Evolutionary conservation across 192 early-diverging fungal genomes (phyloP), one percentile per base, ranked within the genome.

Genomic region (Allomyces macrogynus): DNA sequence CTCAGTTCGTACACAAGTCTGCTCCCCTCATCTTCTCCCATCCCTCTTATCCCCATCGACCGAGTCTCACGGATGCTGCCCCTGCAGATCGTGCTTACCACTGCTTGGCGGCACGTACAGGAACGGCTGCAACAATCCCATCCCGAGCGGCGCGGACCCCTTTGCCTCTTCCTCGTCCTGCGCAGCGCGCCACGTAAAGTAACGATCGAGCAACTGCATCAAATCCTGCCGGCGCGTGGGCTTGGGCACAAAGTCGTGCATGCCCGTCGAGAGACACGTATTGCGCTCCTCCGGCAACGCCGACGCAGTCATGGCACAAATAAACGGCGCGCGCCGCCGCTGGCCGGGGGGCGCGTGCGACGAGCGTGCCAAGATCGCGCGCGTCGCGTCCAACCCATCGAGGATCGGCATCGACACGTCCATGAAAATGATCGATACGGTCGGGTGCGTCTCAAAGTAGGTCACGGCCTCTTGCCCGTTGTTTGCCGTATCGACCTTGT

Each of bases 391-490:
- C 7, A 74, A 57, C 12, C 73, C 73, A 61, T 74, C 73, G 65
- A 74, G 65, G 23, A 69, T 63, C 8, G 73, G 73, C 73, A 74
- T 74, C 63, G 22, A 67, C 22, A 74, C 63, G 62, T 74, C 73
- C 70, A 72, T 65, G 60, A 72, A 72, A 23, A 65, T 60, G 22
- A 72, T 23, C 16, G 49, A 14, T 0, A 57, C 49, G 49, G 1
- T n/a, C 49, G 49, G 49, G 49, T 57, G 12, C 16, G 49, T 57
- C 49, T 57, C 49, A 57, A 57, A 20, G 49, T 57, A 57, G 16
- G 49, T n/a, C 49, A 57, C 49, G 49, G 49, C 49, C 49, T 57
- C 49, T 14, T 14, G 16, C 3, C 49, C 49, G 49, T 57, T 57
- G 16, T 14, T 57, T 3, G 49, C 49, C 16, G 49, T 57, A 10